Base-by-base conservation (phyloP, 139 green algal species). In the Ettlia oleoabundans region DNA sequence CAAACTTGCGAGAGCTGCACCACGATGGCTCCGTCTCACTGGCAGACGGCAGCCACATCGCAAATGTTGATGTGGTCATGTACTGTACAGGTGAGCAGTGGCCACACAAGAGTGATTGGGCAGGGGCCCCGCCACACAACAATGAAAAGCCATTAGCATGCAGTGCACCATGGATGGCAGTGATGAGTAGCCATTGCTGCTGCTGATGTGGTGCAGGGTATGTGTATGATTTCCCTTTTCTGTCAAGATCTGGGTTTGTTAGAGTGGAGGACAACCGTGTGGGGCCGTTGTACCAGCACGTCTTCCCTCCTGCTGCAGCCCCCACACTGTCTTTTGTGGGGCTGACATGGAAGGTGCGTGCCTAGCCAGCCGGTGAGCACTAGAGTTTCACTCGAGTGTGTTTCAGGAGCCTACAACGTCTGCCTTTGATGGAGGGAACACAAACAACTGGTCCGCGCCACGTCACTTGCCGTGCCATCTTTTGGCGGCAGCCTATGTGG, bases 311-410 rank as follows among this genome's bases (percentile, higher is more conserved):
- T 0, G 35, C 30, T 0, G 38, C 85, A 19, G 85, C 81, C 4
- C 90, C 92, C 26, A 84, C 63, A 2, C 84, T 96, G 37, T 87
- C 89, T 41, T 93, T 96, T 42, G 80, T 96, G 37, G 92, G 92
- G 19, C 83, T 96, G 19, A 88, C 89, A 0, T 95, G 86, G 78
- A 87, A 89, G 75, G 84, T 81, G 30, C 81, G 71, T 37, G n/a
- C 19, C 62, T 37, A 28, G 62, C 62, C 62, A 21, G 22, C 53
- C 53, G 22, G 22, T 64, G 53, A 21, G 22, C 53, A 64, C 52
- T 63, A 18, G 19, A 63, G 18, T 63, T 18, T 63, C 52, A 33
- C n/a, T 10, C 26, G 32, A 73, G 32, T 32, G 65, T 43, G 53
- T 3, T 47, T 26, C 4, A 70, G 8, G 22, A 28, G 32, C 73